Percentiles rank a stretch among this genome's conserved stretches.
Evolutionary conservation across 2,329 filamentous ascomycete genomes (phyloP).

Genomic region (Zasmidium cellare): DNA sequence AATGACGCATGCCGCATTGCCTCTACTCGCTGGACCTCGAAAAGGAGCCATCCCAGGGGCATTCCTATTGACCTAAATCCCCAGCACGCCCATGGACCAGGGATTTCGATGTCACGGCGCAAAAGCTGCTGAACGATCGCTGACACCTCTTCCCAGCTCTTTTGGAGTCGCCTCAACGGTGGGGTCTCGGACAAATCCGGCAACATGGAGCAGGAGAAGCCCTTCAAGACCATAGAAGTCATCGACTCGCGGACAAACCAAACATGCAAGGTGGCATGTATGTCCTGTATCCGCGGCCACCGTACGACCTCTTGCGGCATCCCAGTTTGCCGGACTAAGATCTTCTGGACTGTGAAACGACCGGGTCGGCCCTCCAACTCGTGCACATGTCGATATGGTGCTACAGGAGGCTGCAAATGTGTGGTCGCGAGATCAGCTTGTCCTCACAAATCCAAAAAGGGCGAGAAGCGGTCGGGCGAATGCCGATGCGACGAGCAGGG

Average conservation of each 20-base stretch:
- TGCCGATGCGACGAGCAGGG: slow-evolving; percentile 37
- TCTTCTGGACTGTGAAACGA: slow-evolving; percentile 38
- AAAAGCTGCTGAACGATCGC: neutral
- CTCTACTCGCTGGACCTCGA: slow-evolving; percentile 2
- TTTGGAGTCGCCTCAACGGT: neutral
- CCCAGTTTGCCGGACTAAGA: slow-evolving; percentile 35
- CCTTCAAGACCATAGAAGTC: slow-evolving; percentile 39
- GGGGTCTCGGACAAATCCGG: neutral
- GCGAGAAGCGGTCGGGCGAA: slow-evolving; percentile 34
- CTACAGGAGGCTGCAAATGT: slow-evolving; percentile 35
- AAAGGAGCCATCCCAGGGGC: neutral
- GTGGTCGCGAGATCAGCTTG: slow-evolving; percentile 33
- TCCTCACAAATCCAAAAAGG: slow-evolving; percentile 36
- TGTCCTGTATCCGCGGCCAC: slow-evolving; percentile 38
- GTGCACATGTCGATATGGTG: slow-evolving; percentile 35
- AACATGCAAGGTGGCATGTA: slow-evolving; percentile 36
- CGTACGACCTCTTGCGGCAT: slow-evolving; percentile 37
- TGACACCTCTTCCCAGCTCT: neutral
- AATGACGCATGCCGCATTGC: slow-evolving; percentile 16
- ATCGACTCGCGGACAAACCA: slow-evolving; percentile 33
- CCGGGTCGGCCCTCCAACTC: slow-evolving; percentile 36
- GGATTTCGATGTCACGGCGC: slow-evolving; percentile 1
- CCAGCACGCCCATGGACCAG: slow-evolving; percentile 3
- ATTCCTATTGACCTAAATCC: neutral
- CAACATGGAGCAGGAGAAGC: slow-evolving; percentile 32